Evolutionary conservation across 805 yeast species (phyloP).

Genomic region (Komagataella populi): DNA sequence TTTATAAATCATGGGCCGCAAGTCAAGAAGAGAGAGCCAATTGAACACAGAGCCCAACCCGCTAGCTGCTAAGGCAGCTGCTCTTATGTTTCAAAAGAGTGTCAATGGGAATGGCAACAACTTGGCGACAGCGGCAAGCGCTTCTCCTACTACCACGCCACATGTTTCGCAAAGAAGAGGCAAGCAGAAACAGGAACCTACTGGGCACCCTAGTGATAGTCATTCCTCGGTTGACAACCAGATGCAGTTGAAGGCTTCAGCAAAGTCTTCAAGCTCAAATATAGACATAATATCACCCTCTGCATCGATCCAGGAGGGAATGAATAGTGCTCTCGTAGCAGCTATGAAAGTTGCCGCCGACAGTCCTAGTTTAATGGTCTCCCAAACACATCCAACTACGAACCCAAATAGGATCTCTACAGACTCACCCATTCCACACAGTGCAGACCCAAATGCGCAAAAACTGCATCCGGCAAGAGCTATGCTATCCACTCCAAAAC

Average conservation of each 20-base stretch:
- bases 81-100: constrained; percentile 10
- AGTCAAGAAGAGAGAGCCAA: background rate
- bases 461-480: background rate
- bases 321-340: background rate
- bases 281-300: background rate
- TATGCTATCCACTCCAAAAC: background rate
- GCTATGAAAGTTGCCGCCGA: background rate
- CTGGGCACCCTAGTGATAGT: background rate
- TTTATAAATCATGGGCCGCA: background rate
- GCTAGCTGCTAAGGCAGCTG: constrained; percentile 12
- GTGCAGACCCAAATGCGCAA: background rate
- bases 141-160: constrained; percentile 1
- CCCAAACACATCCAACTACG: background rate
- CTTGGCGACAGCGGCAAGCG: background rate
- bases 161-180: background rate
- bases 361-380: background rate
- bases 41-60: background rate
- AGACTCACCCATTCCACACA: background rate
- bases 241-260: background rate
- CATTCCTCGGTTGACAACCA: background rate
- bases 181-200: background rate
- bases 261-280: background rate
- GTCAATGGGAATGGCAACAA: constrained; percentile 5
- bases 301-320: background rate
- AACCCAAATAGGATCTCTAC: background rate